Evolutionary conservation across 1,139 yeast species (phyloP).

Genomic region (Sugiyamaella xylanicola): DNA sequence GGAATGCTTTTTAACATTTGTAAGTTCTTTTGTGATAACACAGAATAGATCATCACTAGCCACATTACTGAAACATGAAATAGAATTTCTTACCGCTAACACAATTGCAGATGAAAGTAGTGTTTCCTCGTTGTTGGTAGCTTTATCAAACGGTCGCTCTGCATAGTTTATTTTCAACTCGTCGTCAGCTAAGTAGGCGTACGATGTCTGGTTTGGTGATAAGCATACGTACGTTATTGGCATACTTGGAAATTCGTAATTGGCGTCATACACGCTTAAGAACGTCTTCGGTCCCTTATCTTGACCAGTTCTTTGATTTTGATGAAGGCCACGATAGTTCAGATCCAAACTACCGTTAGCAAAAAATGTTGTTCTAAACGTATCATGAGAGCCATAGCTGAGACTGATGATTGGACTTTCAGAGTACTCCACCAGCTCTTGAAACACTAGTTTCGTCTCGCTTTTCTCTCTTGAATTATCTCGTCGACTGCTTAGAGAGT

Average conservation of each 20-base stretch:
- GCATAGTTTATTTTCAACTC: constrained; percentile 30
- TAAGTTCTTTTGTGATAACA: constrained; percentile 48
- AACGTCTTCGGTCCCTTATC: constrained; percentile 35
- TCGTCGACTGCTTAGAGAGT: constrained; percentile 30
- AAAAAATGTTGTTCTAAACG: constrained; percentile 28
- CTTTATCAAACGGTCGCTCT: constrained; percentile 18
- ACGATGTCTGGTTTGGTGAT: constrained; percentile 62
- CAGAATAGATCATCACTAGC: constrained; percentile 69
- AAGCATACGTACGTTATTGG: constrained; percentile 49
- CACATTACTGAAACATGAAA: constrained; percentile 64
- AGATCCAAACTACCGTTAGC: constrained; percentile 34
- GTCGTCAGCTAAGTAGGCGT: constrained; percentile 43
- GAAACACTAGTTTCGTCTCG: constrained; percentile 16
- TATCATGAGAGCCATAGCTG: constrained; percentile 31
- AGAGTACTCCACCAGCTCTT: constrained; percentile 6
- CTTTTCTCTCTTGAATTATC: constrained; percentile 20
- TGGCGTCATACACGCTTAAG: constrained; percentile 57
- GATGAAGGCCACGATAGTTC: constrained; percentile 27
- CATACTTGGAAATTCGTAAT: constrained; percentile 53
- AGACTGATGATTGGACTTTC: constrained; percentile 27
- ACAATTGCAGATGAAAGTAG: constrained; percentile 53
- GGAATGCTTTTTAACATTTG: constrained; percentile 14
- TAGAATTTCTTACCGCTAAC: constrained; percentile 65
- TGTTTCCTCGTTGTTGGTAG: constrained; percentile 22
- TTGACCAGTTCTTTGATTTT: constrained; percentile 14